Base-by-base conservation (phyloP, 192 early-diverging fungal genomes). In the Jimgerdemannia lactiflua region DNA sequence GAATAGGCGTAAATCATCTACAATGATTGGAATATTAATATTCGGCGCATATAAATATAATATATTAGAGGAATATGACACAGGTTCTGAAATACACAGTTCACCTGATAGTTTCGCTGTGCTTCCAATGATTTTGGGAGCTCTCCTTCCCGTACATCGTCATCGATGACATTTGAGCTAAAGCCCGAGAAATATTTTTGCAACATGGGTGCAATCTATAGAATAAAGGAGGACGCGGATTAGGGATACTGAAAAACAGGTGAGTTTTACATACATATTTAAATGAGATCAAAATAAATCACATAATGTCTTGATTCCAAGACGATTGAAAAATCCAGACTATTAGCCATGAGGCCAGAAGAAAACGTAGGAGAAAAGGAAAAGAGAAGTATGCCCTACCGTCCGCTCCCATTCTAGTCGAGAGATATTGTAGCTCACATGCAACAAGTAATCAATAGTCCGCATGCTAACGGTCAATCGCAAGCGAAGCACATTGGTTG, bases 1-100 rank as follows among this genome's bases (percentile, higher is more conserved):
- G 84, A 86, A 72, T 90, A 88, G 7, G 89, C 85, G 73, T 85
- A 90, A 41, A 90, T 82, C 86, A 88, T 90, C 85, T 89, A 73
- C 29, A 29, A 29, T 29, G 29, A 29, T 29, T 29, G 29, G 29
- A 29, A 29, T 29, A 29, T 29, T 29, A 29, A 29, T 29, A 29
- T 29, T 29, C 29, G 29, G 29, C 29, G 29, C 29, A 29, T 29
- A 29, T 29, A 29, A 29, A 29, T 29, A 29, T 29, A 29, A 29
- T 29, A 29, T 29, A 29, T 29, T 40, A n/a, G 14, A 44, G 18
- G 68, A 17, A 39, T 8, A 4, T 64, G 64, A 42, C 41, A 3
- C 3, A 39, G n/a, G 3, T 29, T 3, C 64, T 40, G 40, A 40
- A 72, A 49, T 65, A 19, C 29, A 39, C 18, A 70, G 43, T 41